Conservation (phyloP, 208 protist genomes). For the Leishmania martiniquensis region DNA sequence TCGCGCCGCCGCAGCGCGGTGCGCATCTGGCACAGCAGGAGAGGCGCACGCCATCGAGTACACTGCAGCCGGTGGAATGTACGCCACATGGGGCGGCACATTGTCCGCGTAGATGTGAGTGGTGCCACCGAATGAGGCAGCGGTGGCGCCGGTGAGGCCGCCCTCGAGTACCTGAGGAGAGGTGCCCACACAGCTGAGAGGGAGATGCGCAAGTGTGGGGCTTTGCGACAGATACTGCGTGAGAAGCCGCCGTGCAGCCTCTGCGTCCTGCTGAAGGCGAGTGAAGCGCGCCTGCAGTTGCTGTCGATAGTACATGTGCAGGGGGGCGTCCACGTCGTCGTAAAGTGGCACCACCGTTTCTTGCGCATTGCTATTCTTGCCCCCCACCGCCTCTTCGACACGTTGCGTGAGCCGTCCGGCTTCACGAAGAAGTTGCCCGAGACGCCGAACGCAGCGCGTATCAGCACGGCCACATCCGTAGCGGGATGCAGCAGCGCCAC, state of each 20-base stretch:
- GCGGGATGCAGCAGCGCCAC: not conserved
- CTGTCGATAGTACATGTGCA: constrained; percentile 24
- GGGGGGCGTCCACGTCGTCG: not conserved
- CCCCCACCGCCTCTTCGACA: not conserved
- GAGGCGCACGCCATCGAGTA: not conserved
- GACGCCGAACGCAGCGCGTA: constrained; percentile 8
- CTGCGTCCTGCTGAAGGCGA: constrained; percentile 14
- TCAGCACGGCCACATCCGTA: not conserved
- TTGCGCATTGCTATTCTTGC: not conserved
- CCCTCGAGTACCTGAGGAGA: constrained; percentile 3
- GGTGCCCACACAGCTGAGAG: constrained; percentile 26
- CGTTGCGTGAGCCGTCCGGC: constrained; percentile 8
- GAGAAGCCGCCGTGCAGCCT: constrained; percentile 3
- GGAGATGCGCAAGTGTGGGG: constrained; percentile 13
- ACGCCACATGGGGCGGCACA: constrained; percentile 6
- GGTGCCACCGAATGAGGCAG: not conserved
- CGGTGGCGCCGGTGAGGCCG: not conserved
- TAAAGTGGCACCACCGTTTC: not conserved
- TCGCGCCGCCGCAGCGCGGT: not conserved
- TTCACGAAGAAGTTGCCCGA: constrained; percentile 19
- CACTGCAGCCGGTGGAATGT: constrained; percentile 1
- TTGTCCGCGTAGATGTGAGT: constrained; percentile 11
- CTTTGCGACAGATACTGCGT: constrained; percentile 3
- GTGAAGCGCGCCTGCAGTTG: constrained; percentile 17
- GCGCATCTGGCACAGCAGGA: not conserved